phyloP scores from a whole-genome alignment of 306 rosid species.

The Quercus cerris region DNA sequence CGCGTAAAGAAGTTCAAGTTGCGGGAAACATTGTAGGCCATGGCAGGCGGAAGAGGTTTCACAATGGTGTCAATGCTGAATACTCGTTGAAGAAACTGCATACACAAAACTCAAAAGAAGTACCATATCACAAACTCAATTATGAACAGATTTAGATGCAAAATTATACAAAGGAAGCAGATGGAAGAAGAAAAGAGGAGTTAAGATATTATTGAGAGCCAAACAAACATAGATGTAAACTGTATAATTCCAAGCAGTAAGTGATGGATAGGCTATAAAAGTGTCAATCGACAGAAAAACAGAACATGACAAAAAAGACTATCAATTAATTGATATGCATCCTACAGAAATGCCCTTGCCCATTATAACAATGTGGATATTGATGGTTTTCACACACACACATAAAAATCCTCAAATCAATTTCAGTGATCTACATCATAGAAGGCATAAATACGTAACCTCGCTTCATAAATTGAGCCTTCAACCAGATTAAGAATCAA shows the following conservation, averaged over 20 bases:
- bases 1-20: slow-evolving; percentile 95
- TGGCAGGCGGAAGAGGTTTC: slow-evolving; percentile 88
- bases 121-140: neutral
- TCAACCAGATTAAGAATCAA: neutral
- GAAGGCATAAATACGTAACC: neutral
- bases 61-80: slow-evolving; percentile 87
- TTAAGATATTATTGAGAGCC: neutral
- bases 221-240: neutral
- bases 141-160: neutral
- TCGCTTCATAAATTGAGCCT: neutral
- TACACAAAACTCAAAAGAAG: neutral
- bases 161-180: too few species aligned
- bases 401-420: neutral
- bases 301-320: too few species aligned
- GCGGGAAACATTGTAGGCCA: slow-evolving; percentile 84
- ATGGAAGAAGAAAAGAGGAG: neutral
- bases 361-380: too few species aligned
- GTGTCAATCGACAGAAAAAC: neutral
- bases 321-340: too few species aligned
- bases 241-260: neutral
- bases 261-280: neutral
- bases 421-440: neutral
- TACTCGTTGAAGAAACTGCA: slow-evolving; percentile 92
- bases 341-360: too few species aligned
- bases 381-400: too few species aligned